These are phyloP conservation scores for Chrysoporthe puriensis DNA, from an alignment of 2,329 filamentous ascomycete species.

Conservation along the genomic window DNA sequence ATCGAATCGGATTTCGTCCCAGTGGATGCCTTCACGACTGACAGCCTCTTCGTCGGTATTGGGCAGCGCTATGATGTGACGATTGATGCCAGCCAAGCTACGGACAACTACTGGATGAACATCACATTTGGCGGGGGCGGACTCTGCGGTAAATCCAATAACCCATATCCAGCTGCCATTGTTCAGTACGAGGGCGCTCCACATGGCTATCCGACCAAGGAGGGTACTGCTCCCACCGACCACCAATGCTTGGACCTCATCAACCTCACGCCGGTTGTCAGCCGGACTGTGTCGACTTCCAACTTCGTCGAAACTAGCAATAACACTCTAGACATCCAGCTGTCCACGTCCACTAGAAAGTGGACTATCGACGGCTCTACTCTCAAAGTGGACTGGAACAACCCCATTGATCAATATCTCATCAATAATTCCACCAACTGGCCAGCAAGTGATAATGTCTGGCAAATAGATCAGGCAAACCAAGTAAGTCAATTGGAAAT, in stretches of 20 bases:
- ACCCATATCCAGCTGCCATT: constrained; percentile 42
- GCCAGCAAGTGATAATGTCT: constrained; percentile 35
- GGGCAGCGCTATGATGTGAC: constrained; percentile 52
- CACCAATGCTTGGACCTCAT: constrained; percentile 39
- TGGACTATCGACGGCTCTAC: constrained; percentile 42
- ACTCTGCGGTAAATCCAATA: constrained; percentile 39
- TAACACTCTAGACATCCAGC: constrained; percentile 34
- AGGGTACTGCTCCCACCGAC: constrained; percentile 34
- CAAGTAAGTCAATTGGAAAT: constrained; percentile 19
- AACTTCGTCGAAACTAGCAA: constrained; percentile 35
- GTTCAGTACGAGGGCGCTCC: constrained; percentile 43
- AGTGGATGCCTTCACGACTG: constrained; percentile 51
- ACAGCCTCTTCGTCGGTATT: constrained; percentile 55
- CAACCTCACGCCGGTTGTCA: constrained; percentile 40
- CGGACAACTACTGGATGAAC: constrained; percentile 47
- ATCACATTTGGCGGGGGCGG: constrained; percentile 36
- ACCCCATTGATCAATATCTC: constrained; percentile 44
- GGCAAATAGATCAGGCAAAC: constrained; percentile 34
- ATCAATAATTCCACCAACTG: constrained; percentile 35
- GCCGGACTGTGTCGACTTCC: constrained; percentile 33
- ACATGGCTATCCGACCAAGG: constrained; percentile 36
- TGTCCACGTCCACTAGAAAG: constrained; percentile 33
- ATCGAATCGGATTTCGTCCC: constrained; percentile 57
- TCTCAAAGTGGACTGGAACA: constrained; percentile 46
- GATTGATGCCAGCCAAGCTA: constrained; percentile 43